Conservation (phyloP, 257 asterid species). For the Anisodus acutangulus region DNA sequence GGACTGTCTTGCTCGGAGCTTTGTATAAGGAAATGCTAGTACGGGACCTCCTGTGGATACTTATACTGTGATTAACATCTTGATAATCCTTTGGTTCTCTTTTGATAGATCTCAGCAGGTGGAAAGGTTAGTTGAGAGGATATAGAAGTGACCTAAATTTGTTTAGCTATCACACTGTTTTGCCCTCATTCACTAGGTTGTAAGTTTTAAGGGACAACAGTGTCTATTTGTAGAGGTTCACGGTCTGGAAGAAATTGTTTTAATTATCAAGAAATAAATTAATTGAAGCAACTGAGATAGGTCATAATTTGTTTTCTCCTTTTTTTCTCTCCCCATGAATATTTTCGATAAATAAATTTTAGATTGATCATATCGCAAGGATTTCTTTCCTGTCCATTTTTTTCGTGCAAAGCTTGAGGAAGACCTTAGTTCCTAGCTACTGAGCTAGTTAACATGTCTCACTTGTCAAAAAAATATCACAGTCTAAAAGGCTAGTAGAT, state of each 20-base stretch:
- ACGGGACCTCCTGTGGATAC: background rate
- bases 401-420: background rate
- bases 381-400: background rate
- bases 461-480: background rate
- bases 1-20: slow-evolving; percentile 8
- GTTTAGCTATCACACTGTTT: background rate
- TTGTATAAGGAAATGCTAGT: background rate
- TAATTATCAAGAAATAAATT: too few relatives aligned
- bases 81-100: background rate
- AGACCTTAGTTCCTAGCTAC: background rate
- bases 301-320: background rate
- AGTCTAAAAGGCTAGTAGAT: background rate
- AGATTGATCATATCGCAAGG: background rate
- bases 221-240: background rate
- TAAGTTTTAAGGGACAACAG: background rate
- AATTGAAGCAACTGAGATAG: too few relatives aligned
- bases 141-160: background rate
- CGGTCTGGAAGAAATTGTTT: background rate
- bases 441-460: background rate
- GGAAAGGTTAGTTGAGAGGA: slow-evolving; percentile 23
- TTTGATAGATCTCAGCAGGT: background rate
- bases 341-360: background rate
- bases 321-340: background rate
- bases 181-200: slow-evolving; percentile 8
- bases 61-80: slow-evolving; percentile 4